phyloP scores from a whole-genome alignment of 306 rosid species.

The Medicago lupulina region DNA sequence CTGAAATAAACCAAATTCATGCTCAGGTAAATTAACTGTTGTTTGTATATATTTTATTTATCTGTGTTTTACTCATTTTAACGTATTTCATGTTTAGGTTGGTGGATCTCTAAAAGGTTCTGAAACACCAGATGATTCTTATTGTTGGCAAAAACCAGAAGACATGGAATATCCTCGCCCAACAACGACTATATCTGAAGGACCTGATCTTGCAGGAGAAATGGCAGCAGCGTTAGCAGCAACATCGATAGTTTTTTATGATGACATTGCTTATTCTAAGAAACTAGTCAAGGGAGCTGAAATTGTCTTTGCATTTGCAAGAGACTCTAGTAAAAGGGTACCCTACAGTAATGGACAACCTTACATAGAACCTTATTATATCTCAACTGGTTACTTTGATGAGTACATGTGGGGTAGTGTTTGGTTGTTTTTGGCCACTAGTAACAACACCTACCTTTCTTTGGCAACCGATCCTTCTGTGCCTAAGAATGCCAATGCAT shows the following conservation, averaged over 20 bases:
- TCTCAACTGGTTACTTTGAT: constrained; percentile 65
- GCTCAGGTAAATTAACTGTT: constrained; percentile 46
- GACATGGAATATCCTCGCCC: constrained; percentile 56
- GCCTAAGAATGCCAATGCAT: constrained; percentile 49
- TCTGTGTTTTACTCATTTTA: too few species aligned
- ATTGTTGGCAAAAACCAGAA: constrained; percentile 76
- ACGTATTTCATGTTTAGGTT: constrained; percentile 42
- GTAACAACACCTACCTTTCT: constrained; percentile 52
- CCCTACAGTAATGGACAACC: constrained; percentile 46
- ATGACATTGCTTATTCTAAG: constrained; percentile 48
- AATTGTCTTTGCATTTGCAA: constrained; percentile 54
- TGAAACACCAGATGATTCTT: constrained; percentile 54
- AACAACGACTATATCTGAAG: constrained; percentile 40
- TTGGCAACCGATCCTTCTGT: constrained; percentile 57
- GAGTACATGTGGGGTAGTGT: constrained; percentile 77
- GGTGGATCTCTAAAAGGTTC: constrained; percentile 58
- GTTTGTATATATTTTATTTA: too few species aligned
- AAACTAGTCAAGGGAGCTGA: constrained; percentile 57
- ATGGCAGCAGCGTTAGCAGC: constrained; percentile 79
- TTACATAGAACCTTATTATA: constrained; percentile 50
- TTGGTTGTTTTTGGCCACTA: constrained; percentile 73
- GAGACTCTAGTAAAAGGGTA: constrained; percentile 51
- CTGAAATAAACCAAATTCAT: constrained; percentile 55
- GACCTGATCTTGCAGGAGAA: constrained; percentile 72
- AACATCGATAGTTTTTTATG: constrained; percentile 70